Conservation (phyloP, 495 filamentous ascomycete genomes). For the Penicillium coprophilum region DNA sequence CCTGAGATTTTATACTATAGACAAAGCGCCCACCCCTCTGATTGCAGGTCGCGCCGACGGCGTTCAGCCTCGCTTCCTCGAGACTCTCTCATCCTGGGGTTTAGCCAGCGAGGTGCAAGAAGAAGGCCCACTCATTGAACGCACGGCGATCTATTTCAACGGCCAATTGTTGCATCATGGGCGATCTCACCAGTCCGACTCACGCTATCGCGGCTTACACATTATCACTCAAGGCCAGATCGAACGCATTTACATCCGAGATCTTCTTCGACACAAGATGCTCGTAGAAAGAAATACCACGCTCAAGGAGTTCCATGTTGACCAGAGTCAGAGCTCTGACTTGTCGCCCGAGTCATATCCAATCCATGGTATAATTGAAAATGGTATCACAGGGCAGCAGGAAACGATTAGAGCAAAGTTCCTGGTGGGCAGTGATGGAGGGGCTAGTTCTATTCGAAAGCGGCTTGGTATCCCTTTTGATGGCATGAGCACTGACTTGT, state of each 20-base stretch:
- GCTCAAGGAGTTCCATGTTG: constrained; percentile 26
- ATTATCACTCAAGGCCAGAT: constrained; percentile 42
- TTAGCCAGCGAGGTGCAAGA: constrained; percentile 35
- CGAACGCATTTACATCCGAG: constrained; percentile 38
- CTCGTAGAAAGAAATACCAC: constrained; percentile 33
- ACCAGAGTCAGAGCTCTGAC: too few species aligned
- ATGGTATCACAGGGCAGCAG: too few species aligned
- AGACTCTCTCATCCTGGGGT: constrained; percentile 34
- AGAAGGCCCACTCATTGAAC: constrained; percentile 39
- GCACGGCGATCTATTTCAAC: constrained; percentile 37
- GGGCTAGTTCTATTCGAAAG: constrained; percentile 31
- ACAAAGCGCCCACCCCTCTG: too few species aligned
- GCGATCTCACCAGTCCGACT: constrained; percentile 32
- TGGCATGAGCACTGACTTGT: constrained; percentile 38
- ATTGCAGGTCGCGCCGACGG: constrained; percentile 29
- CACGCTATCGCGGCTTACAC: constrained; percentile 37
- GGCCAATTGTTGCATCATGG: constrained; percentile 28
- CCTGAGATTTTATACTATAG: too few species aligned
- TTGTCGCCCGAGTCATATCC: too few species aligned
- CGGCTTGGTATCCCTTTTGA: constrained; percentile 36
- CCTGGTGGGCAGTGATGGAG: constrained; percentile 39
- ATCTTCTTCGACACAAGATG: constrained; percentile 31
- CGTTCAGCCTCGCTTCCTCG: constrained; percentile 34
- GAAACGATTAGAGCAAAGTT: too few species aligned
- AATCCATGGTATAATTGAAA: too few species aligned